A percentile compares a stretch with the other conserved stretches of the same genome.
Evolutionary conservation across 2,329 filamentous ascomycete species (phyloP).

Genomic region (Didymella segeticola): DNA sequence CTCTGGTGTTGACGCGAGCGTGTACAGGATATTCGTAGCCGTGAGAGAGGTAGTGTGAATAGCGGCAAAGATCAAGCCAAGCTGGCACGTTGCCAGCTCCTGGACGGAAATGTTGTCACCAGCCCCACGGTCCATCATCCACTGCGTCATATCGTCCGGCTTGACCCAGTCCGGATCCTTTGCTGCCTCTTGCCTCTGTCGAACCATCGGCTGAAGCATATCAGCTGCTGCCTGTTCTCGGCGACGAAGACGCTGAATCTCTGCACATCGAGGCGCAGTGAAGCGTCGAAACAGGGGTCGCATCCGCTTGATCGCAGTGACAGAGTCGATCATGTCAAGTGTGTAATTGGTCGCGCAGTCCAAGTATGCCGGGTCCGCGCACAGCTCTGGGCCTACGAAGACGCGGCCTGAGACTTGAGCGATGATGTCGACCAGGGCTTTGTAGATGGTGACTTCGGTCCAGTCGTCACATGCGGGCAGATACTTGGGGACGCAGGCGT

Average conservation of each 20-base stretch:
- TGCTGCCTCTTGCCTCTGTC: slow-evolving; percentile 29
- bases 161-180: slow-evolving; percentile 40
- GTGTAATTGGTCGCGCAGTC: slow-evolving; percentile 41
- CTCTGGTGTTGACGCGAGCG: slow-evolving; percentile 43
- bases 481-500: slow-evolving; percentile 34
- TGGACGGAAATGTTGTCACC: slow-evolving; percentile 11
- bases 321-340: slow-evolving; percentile 37
- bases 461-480: slow-evolving; percentile 42
- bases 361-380: slow-evolving; percentile 39
- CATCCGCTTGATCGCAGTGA: slow-evolving; percentile 36
- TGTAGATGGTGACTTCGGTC: slow-evolving; percentile 40
- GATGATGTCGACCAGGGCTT: slow-evolving; percentile 39
- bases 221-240: slow-evolving; percentile 22
- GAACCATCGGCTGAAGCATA: slow-evolving; percentile 35
- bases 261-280: slow-evolving; percentile 33
- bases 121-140: slow-evolving; percentile 41
- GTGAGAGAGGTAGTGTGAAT: slow-evolving; percentile 43
- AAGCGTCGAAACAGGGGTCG: slow-evolving; percentile 35
- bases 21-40: slow-evolving; percentile 39
- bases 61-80: slow-evolving; percentile 39
- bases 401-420: slow-evolving; percentile 44
- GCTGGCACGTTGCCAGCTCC: slow-evolving; percentile 20
- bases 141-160: slow-evolving; percentile 49
- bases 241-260: slow-evolving; percentile 29
- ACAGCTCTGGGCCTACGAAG: slow-evolving; percentile 44